Percentiles rank a stretch among this genome's conserved stretches.
These are phyloP conservation scores for Pythium sp. DNA, from an alignment of 352 stramenopile genomes.

Conservation along the genomic window DNA sequence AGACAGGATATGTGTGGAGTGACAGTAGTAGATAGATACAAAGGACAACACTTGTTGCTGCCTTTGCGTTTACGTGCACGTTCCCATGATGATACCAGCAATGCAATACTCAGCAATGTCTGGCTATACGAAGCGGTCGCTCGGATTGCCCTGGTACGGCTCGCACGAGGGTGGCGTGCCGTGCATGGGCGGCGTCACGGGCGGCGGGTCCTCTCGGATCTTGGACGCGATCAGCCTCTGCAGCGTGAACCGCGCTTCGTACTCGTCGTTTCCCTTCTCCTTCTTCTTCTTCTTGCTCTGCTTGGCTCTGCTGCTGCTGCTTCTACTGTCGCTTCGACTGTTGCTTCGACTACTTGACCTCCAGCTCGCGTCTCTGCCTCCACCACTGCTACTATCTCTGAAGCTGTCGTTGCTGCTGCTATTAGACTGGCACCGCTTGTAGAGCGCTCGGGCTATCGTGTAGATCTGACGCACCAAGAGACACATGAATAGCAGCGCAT, in stretches of 20 bases:
- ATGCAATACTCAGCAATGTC: neutral
- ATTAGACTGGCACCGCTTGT: conserved; percentile 13
- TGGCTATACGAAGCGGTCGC: conserved; percentile 12
- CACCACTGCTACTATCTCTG: neutral
- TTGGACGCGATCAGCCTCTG: conserved; percentile 20
- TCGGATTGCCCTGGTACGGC: conserved; percentile 9
- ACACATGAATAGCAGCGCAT: conserved; percentile 39
- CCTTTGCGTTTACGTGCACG: neutral
- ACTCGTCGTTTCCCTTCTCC: neutral
- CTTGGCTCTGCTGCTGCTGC: neutral
- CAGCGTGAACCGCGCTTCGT: conserved; percentile 11
- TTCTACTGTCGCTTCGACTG: neutral
- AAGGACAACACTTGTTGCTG: neutral
- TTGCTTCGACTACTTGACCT: conserved; percentile 5
- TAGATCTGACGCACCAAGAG: conserved; percentile 42
- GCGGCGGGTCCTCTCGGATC: conserved; percentile 15
- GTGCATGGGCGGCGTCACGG: conserved; percentile 8
- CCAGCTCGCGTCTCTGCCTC: neutral
- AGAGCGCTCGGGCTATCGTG: conserved; percentile 20
- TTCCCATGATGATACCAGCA: neutral
- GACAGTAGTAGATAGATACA: neutral
- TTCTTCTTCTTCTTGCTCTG: neutral
- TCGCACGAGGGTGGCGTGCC: conserved; percentile 5
- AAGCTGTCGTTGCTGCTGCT: neutral
- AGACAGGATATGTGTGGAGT: neutral